These are phyloP conservation scores for Tetragonia tetragonoides DNA, from an alignment of 148 eudicot genomes.

Conservation along the genomic window DNA sequence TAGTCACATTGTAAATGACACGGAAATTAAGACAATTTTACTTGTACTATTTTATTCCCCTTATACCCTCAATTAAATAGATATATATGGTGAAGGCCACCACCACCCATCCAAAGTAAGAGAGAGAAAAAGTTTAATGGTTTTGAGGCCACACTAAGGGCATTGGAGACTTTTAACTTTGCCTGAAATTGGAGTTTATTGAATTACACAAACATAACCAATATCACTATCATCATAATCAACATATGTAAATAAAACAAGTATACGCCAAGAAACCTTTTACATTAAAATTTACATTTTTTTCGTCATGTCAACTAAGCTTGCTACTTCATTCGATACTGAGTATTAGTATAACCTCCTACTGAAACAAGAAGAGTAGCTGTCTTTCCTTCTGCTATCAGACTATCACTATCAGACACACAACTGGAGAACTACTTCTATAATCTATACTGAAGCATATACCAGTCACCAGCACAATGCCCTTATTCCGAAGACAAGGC, in stretches of 20 bases:
- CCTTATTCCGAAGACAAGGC: constrained; percentile 14
- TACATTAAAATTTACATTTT: constrained; percentile 29
- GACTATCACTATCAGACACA: constrained; percentile 22
- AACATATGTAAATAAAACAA: neutral
- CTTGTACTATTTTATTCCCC: no score
- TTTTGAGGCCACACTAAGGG: no score
- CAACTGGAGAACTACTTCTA: neutral
- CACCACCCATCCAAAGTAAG: no score
- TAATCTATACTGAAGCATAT: constrained; percentile 6
- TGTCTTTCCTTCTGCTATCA: constrained; percentile 11
- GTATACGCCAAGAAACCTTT: constrained; percentile 16
- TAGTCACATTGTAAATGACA: no score
- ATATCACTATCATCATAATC: neutral
- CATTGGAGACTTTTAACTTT: neutral
- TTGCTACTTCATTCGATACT: constrained; percentile 9
- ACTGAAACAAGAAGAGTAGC: constrained; percentile 18
- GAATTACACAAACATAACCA: neutral
- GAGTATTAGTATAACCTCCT: constrained; percentile 26
- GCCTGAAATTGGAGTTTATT: no score
- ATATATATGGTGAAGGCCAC: no score
- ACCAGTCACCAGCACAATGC: constrained; percentile 26
- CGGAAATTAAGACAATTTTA: no score
- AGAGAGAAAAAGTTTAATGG: no score
- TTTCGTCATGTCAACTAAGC: constrained; percentile 18
- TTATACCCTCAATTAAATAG: no score